Evolutionary conservation across 1,139 yeast genomes (phyloP).

Genomic region (Geotrichum candidum): DNA sequence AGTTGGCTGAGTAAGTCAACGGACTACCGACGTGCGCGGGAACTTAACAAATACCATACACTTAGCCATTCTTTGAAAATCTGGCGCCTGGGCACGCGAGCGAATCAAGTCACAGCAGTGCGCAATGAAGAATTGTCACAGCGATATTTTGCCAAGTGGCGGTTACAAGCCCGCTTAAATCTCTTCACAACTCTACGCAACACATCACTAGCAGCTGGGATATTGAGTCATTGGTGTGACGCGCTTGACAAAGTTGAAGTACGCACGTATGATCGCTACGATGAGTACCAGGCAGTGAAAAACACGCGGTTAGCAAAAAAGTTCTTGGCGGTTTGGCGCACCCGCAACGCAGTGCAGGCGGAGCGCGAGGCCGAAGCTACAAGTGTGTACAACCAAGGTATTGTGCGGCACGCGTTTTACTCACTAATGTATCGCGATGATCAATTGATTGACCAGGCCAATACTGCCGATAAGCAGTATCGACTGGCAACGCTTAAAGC

Average conservation of each 20-base stretch:
- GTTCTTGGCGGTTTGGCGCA: slow-evolving; percentile 1
- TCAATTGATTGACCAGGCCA: background rate
- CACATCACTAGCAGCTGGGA: slow-evolving; percentile 5
- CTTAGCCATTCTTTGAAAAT: slow-evolving; percentile 3
- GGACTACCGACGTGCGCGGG: slow-evolving; percentile 8
- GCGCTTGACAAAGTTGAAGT: background rate
- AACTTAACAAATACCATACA: slow-evolving; percentile 4
- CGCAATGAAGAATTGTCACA: slow-evolving; percentile 2
- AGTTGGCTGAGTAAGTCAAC: slow-evolving; percentile 7
- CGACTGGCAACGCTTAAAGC: background rate
- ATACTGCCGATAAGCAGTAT: slow-evolving; percentile 2
- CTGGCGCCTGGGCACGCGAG: slow-evolving; percentile 9
- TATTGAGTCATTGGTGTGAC: slow-evolving; percentile 6
- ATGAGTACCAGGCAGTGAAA: background rate
- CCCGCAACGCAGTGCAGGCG: background rate
- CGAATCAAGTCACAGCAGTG: background rate
- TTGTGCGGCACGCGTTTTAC: slow-evolving; percentile 10
- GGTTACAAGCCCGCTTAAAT: background rate
- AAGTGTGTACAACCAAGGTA: slow-evolving; percentile 4
- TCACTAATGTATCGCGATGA: slow-evolving; percentile 1
- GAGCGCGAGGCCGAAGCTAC: background rate
- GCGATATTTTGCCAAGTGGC: slow-evolving; percentile 6
- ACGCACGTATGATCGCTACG: background rate
- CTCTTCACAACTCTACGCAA: slow-evolving; percentile 1
- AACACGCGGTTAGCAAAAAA: background rate